Evolutionary conservation across 495 filamentous ascomycete species (phyloP).

Genomic region (Podospora pseudoanserina): DNA sequence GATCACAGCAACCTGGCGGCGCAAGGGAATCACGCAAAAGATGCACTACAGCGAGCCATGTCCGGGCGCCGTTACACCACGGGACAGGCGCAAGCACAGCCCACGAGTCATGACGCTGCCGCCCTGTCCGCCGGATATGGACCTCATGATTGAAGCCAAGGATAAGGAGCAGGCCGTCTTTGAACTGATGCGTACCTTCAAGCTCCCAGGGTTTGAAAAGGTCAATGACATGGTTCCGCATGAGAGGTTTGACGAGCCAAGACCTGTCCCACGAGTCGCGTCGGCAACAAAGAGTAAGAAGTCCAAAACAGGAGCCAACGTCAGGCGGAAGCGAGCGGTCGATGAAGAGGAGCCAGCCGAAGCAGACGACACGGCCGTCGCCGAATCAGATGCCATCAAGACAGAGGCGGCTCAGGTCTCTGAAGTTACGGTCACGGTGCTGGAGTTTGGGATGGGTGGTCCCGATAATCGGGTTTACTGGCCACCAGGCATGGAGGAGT

Average conservation of each 20-base stretch:
- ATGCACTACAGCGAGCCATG: slow-evolving; percentile 93
- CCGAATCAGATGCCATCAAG: slow-evolving; percentile 36
- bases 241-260: slow-evolving; percentile 75
- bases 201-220: slow-evolving; percentile 69
- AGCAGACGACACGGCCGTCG: slow-evolving; percentile 45
- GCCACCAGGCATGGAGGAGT: slow-evolving; percentile 85
- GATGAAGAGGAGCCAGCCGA: slow-evolving; percentile 31
- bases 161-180: slow-evolving; percentile 98
- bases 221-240: slow-evolving; percentile 78
- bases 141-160: slow-evolving; percentile 98
- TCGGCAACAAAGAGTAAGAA: slow-evolving; percentile 30
- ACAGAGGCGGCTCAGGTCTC: background rate
- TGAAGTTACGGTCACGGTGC: slow-evolving; percentile 55
- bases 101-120: slow-evolving; percentile 73
- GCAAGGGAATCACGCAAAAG: slow-evolving; percentile 86
- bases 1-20: slow-evolving; percentile 80
- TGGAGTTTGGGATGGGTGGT: slow-evolving; percentile 85
- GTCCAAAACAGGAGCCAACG: slow-evolving; percentile 24
- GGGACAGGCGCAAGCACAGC: slow-evolving; percentile 79
- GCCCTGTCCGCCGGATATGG: slow-evolving; percentile 77
- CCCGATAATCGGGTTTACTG: slow-evolving; percentile 85
- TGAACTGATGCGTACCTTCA: slow-evolving; percentile 84
- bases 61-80: slow-evolving; percentile 66
- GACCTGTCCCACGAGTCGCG: slow-evolving; percentile 50
- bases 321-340: slow-evolving; percentile 22